A percentile compares a stretch with the other conserved stretches of the same genome.
These are phyloP conservation scores for Phytophthora ramorum DNA, from an alignment of 352 stramenopile genomes.

Conservation along the genomic window DNA sequence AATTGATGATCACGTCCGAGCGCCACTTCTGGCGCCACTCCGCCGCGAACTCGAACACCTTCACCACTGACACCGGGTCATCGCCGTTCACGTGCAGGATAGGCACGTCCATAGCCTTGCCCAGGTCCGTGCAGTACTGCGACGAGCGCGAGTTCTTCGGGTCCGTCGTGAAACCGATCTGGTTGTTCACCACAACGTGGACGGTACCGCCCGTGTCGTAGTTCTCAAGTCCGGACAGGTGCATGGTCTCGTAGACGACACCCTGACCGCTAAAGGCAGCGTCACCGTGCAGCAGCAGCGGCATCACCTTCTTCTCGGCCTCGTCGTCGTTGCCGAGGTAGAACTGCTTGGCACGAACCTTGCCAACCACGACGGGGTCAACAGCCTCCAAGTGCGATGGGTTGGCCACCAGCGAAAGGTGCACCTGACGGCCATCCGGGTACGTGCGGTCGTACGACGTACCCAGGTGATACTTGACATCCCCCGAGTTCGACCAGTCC, in stretches of 20 bases:
- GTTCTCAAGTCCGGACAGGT: constrained; percentile 92
- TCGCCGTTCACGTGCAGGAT: constrained; percentile 96
- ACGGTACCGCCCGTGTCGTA: constrained; percentile 97
- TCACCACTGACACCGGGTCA: constrained; percentile 91
- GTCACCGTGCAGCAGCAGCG: constrained; percentile 97
- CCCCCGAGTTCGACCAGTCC: constrained; percentile 93
- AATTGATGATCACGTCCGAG: constrained; percentile 97
- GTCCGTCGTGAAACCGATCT: constrained; percentile 97
- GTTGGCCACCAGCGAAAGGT: constrained; percentile 97
- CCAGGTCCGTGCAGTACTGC: constrained; percentile 96
- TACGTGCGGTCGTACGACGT: constrained; percentile 97
- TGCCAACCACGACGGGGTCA: constrained; percentile 96
- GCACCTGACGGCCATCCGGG: constrained; percentile 93
- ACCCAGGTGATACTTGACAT: constrained; percentile 99
- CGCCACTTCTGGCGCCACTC: constrained; percentile 82
- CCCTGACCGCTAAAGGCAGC: constrained; percentile 96
- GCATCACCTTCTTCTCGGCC: constrained; percentile 90
- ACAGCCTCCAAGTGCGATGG: constrained; percentile 98
- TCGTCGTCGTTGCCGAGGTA: constrained; percentile 93
- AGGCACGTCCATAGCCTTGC: constrained; percentile 96
- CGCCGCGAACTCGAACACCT: constrained; percentile 91
- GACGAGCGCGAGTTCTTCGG: constrained; percentile 94
- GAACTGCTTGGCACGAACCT: constrained; percentile 96
- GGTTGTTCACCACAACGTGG: constrained; percentile 99
- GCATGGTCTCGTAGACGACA: constrained; percentile 98